Evolutionary conservation across 225 moss, liverwort and hornwort genomes (phyloP), one percentile per base, ranked within the genome.

Genomic region (Asterella californica): DNA sequence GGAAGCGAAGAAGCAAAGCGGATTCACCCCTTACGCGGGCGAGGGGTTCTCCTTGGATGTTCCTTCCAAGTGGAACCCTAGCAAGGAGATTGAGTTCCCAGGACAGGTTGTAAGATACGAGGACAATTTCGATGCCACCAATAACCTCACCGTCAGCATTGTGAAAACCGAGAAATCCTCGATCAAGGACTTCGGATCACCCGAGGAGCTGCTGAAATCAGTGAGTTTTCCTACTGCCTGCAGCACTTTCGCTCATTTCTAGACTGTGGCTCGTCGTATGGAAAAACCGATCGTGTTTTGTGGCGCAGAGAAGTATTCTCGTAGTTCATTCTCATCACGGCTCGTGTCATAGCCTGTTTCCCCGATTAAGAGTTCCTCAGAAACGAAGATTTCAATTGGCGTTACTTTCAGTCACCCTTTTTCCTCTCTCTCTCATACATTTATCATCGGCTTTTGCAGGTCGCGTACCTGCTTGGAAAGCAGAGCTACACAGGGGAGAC

Each of bases 41-140:
- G 30, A 86, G 0, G 94, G 94, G 6, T 99, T 94, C 77, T 33
- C 50, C 11, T 22, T 99, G 4, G 85, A 91, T 1, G 45, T 99
- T 46, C 97, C 97, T 0, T 79, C 94, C 24, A 99, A 94, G 87
- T 99, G 97, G 97, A 93, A 93, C 76, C 97, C 94, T 29, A 99
- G 97, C 84, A 92, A 90, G 89, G 94, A 99, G 85, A 82, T 83
- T 1, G 97, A 99, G 79, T 99, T 94, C 47, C 97, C 97, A 29
- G 97, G 97, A 38, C 93, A 93, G 66, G 92, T 94, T 57, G 83
- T 99, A 80, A 89, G 94, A 78, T 99, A 86, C 42, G 97, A 99
- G 82, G 97, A 99, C 84, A 94, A 92, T 80, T 92, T 92, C 75
- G 97, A 99, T 76, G 19, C 88, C 25, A 79, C 48, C 2, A 89